Evolutionary conservation across 129 eudicot genomes (phyloP), one percentile per base, ranked within the genome.

Genomic region (Artemisia tridentata): DNA sequence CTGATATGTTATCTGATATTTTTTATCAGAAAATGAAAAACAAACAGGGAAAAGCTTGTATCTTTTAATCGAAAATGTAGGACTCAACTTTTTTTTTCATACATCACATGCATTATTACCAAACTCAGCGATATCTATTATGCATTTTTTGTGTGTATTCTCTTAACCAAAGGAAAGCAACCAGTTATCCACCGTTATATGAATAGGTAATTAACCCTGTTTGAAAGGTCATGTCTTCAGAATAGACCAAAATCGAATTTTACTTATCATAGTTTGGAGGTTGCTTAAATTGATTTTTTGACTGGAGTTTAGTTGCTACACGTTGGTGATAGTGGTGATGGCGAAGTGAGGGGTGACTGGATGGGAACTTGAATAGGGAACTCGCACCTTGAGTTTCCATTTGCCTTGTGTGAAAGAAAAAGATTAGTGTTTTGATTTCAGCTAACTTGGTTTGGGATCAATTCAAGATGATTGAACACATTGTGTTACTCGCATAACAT

Each of bases 171-270:
- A 70, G 43, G 65, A 34, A 11, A 55, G 57, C 57, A 57, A 52
- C 38, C 63, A 53, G 58, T 16, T 16, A 53, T 17, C 65, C 27
- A 31, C 53, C 29, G 34, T 29, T 29, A 29, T 29, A 29, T 29
- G 6, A 19, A 17, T 62, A 23, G 19, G 63, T 62, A 60, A 50
- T 11, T 8, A 18, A n/a, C 68, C 46, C 46, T n/a, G 18, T 64
- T 19, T 10, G 16, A 66, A 19, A 45, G 41, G 71, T 66, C 71
- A 47, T 47, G 27, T 18, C 11, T 11, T 19, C 63, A 19, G 59
- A 67, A 67, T 47, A 21, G 46, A 51, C 71, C 63, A 63, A 63
- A 63, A 48, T 73, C 13, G 53, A 73, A 16, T 34, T 73, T 69
- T 62, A 21, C 51, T 73, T 50, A 13, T 29, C 23, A 10, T 31